Evolutionary conservation across 169 alveolate species (phyloP), one percentile per base, ranked within the genome.

Genomic region (Cryptosporidium sp.): DNA sequence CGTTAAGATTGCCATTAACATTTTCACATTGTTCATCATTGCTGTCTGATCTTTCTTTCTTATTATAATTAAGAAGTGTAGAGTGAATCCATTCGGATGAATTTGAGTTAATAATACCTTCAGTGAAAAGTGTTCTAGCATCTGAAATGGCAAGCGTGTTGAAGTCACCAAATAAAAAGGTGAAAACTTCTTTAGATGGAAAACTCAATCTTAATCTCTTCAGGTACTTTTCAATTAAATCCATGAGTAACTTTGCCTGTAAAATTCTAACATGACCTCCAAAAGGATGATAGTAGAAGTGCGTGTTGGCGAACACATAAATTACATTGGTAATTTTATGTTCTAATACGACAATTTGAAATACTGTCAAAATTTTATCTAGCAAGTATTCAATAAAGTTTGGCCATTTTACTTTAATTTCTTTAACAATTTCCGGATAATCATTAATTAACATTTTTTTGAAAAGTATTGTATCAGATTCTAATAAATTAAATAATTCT

Each of bases 261-360:
- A 80, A 37, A 39, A 80, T 80, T 80, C 89, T 60, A 6, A 80
- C 35, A 29, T 80, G 89, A 0, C 89, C 89, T 12, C 89, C 89
- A 35, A 44, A 48, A 10, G 61, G 75, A 67, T 80, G 89, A 44
- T 80, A 80, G 35, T 62, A 80, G 21, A 80, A 80, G 31, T 80
- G 89, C 6, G 89, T 80, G 23, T 80, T 80, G 2, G 53, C 75
- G 21, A 80, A 37, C 39, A 80, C 8, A 42, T 62, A 80, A 18
- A 80, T 80, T 10, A 8, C 56, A 10, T 29, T 61, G 21, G 73
- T 44, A 18, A 16, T 44, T 21, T 31, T 80, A 39, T 73, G 45
- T 44, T 42, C 67, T n/a, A 65, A 60, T 7, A 80, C 35, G 2
- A 62, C 62, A 26, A 80, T 62, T 80, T 80, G 89, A 44, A 26